Base-by-base conservation (phyloP, 2,329 filamentous ascomycete genomes). In the Aspergillus brunneoviolaceus region DNA sequence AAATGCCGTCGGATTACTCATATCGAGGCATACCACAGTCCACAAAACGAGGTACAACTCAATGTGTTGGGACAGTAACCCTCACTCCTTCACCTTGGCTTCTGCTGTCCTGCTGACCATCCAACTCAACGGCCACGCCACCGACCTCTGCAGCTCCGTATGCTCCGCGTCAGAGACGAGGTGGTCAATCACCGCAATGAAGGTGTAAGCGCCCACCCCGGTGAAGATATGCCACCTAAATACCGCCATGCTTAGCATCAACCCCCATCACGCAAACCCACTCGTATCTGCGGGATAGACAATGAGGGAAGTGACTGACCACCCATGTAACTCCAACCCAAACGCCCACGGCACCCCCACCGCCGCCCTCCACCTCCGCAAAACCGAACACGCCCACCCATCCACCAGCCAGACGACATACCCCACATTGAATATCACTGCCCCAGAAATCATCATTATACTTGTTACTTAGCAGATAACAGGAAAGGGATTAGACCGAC, bases 291-390 rank as follows among this genome's bases (percentile, higher is more conserved):
- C 7, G 27, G 2, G 12, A 2, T 12, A 39, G n/a, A 11, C 16
- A 23, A 6, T 16, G 5, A 29, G 2, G 47, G 21, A 33, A 47
- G 47, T 23, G 35, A 59, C 60, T n/a, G 65, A 72, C 70, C 71
- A 74, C 9, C 70, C 72, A 57, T 73, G 71, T 42, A 74, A 63
- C 50, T 74, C 71, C 16, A 73, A 60, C 23, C 65, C 11, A 52
- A 68, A 73, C 1, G 64, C 70, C 60, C 63, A 67, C 4, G 69
- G 68, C 9, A 70, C 57, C 23, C 69, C 69, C 5, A 72, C 51
- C n/a, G 29, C 25, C 10, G 39, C 57, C 49, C 71, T 56, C n/a
- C 60, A 27, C 3, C 60, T 49, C 10, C 54, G 66, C 4, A 73
- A 39, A 25, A 49, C 62, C 4, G 39, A 59, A 49, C 70, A 72